Percentiles rank a stretch among this genome's conserved stretches.
These are phyloP conservation scores for Ramaria sp. DNA, from an alignment of 768 basidiomycete genomes.

Conservation along the genomic window DNA sequence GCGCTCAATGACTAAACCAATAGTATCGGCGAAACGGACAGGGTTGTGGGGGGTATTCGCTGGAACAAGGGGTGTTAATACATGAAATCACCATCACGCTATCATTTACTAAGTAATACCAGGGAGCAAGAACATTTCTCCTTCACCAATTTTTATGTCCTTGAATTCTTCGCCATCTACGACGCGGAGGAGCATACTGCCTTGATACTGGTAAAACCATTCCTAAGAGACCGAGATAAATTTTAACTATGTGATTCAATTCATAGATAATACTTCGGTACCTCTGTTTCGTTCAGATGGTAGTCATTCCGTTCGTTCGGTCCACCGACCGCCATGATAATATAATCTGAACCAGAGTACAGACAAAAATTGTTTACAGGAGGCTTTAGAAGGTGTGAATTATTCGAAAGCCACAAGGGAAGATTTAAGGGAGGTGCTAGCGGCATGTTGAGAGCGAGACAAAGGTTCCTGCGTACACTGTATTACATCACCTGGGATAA, in stretches of 20 bases:
- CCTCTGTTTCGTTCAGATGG: conserved; percentile 93
- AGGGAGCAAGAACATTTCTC: conserved; percentile 93
- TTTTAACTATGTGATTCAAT: not conserved
- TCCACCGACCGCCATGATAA: conserved; percentile 94
- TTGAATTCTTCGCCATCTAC: conserved; percentile 71
- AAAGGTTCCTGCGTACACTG: too few species aligned
- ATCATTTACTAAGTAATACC: conserved; percentile 38
- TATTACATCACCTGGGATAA: too few species aligned
- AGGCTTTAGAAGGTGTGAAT: conserved; percentile 69
- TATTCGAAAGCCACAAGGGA: conserved; percentile 78
- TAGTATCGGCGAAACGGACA: conserved; percentile 79
- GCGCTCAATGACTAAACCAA: conserved; percentile 87
- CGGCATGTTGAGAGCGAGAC: conserved; percentile 41
- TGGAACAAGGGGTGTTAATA: conserved; percentile 19
- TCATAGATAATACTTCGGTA: conserved; percentile 17
- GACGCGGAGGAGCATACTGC: conserved; percentile 80
- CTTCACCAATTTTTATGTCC: conserved; percentile 86
- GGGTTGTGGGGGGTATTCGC: conserved; percentile 97
- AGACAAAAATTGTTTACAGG: conserved; percentile 90
- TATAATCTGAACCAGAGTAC: conserved; percentile 74
- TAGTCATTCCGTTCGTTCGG: conserved; percentile 93
- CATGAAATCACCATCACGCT: not conserved
- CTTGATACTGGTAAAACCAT: conserved; percentile 98
- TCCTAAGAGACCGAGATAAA: conserved; percentile 39
- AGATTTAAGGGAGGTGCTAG: conserved; percentile 80